These are phyloP conservation scores for Mimosa pudica DNA, from an alignment of 306 rosid species.

Conservation along the genomic window DNA sequence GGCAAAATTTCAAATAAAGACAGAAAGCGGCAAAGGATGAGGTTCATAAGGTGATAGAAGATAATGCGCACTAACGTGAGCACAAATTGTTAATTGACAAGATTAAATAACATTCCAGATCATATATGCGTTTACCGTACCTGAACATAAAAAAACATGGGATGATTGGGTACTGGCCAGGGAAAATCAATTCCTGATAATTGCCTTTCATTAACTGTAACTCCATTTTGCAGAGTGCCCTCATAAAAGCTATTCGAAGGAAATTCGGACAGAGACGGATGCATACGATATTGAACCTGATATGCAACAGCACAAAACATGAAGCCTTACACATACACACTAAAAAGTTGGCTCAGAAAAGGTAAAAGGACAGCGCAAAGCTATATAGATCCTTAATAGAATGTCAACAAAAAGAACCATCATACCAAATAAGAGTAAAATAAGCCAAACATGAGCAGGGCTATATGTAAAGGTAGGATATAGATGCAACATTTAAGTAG, in stretches of 20 bases:
- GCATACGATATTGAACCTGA: slow-evolving; percentile 99
- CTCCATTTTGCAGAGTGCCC: slow-evolving; percentile 98
- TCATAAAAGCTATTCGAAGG: slow-evolving; percentile 99
- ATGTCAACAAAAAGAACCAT: neutral
- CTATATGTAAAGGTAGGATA: neutral
- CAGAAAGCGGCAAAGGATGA: neutral
- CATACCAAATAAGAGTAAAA: neutral
- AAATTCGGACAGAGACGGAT: slow-evolving; percentile 94
- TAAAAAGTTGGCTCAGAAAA: neutral
- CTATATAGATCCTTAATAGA: neutral
- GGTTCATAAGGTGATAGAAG: neutral
- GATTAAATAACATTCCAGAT: slow-evolving; percentile 21
- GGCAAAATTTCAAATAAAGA: neutral
- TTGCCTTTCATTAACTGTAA: slow-evolving; percentile 93
- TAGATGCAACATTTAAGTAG: neutral
- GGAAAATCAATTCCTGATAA: slow-evolving; percentile 97
- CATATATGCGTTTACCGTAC: slow-evolving; percentile 41
- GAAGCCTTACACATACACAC: neutral
- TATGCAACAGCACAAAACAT: slow-evolving; percentile 32
- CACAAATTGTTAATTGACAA: neutral
- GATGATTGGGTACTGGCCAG: slow-evolving; percentile 99
- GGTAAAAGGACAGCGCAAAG: neutral
- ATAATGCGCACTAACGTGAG: neutral
- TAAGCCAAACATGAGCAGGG: neutral
- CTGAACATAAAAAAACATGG: slow-evolving; percentile 99